phyloP scores from a whole-genome alignment of 108 stramenopile genomes.

The Fistulifera solaris region DNA sequence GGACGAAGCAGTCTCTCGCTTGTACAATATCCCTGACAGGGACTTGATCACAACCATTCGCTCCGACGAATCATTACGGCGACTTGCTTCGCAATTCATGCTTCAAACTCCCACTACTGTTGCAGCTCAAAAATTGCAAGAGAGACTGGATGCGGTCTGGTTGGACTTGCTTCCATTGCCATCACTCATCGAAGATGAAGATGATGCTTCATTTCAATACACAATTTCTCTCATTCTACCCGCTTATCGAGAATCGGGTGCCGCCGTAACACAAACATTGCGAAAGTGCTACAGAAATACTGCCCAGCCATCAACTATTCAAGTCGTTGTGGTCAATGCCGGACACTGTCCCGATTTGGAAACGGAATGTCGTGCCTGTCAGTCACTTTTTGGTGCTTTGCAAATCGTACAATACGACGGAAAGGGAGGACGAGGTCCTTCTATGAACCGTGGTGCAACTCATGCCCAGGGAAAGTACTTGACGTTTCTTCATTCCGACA shows the following conservation, averaged over 20 bases:
- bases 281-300: neutral
- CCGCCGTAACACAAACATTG: slow-evolving; percentile 5
- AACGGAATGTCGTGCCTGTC: neutral
- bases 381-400: neutral
- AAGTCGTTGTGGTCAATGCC: slow-evolving; percentile 53
- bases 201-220: slow-evolving; percentile 1
- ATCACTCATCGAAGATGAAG: neutral
- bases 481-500: slow-evolving; percentile 79
- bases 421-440: slow-evolving; percentile 60
- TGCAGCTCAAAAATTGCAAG: neutral
- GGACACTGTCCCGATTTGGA: slow-evolving; percentile 29
- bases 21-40: neutral
- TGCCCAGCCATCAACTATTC: slow-evolving; percentile 10
- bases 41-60: neutral
- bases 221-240: slow-evolving; percentile 59
- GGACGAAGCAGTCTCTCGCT: neutral
- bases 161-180: neutral
- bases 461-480: slow-evolving; percentile 46
- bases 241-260: slow-evolving; percentile 36
- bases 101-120: neutral
- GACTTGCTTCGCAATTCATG: slow-evolving; percentile 1
- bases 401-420: neutral
- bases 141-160: neutral
- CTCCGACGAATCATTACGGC: neutral
- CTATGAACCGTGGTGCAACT: slow-evolving; percentile 64